Evolutionary conservation across 2,329 filamentous ascomycete species (phyloP).

Genomic region (Graphilbum sp.): DNA sequence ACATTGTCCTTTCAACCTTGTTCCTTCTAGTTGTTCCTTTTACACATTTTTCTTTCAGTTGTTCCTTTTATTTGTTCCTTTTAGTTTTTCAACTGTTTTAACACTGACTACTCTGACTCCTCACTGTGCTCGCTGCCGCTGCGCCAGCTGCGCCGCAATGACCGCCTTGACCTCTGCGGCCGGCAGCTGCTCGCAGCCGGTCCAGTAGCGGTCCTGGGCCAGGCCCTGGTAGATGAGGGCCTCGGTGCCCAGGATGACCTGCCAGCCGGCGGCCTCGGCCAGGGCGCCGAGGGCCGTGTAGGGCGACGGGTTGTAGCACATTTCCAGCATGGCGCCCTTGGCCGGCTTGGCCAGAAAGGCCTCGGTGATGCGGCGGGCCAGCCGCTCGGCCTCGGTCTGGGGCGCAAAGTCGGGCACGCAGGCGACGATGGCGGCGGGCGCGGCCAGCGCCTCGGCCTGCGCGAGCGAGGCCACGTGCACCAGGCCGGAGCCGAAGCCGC

Average conservation of each 20-base stretch:
- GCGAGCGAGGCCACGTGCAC: constrained; percentile 42
- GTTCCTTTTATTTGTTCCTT: not conserved
- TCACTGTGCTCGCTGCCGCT: no score
- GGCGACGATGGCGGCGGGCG: constrained; percentile 51
- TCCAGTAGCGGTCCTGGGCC: constrained; percentile 48
- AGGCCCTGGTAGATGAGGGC: constrained; percentile 64
- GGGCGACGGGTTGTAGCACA: constrained; percentile 67
- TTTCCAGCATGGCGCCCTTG: constrained; percentile 59
- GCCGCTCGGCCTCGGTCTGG: constrained; percentile 43
- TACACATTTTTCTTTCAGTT: no score
- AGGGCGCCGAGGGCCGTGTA: constrained; percentile 50
- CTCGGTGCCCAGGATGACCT: constrained; percentile 60
- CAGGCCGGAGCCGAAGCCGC: constrained; percentile 42
- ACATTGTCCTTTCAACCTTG: no score
- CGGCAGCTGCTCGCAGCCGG: constrained; percentile 42
- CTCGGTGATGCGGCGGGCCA: constrained; percentile 25
- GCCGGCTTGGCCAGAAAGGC: constrained; percentile 18
- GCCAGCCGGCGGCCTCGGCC: constrained; percentile 47
- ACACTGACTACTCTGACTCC: no score
- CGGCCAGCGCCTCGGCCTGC: constrained; percentile 41
- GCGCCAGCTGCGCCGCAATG: constrained; percentile 25
- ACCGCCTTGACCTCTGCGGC: constrained; percentile 40
- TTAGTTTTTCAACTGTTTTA: not conserved
- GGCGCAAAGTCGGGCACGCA: constrained; percentile 68
- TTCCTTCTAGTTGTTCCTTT: no score